Base-by-base conservation (phyloP, 2,329 filamentous ascomycete species). In the Pseudogymnoascus sp. region DNA sequence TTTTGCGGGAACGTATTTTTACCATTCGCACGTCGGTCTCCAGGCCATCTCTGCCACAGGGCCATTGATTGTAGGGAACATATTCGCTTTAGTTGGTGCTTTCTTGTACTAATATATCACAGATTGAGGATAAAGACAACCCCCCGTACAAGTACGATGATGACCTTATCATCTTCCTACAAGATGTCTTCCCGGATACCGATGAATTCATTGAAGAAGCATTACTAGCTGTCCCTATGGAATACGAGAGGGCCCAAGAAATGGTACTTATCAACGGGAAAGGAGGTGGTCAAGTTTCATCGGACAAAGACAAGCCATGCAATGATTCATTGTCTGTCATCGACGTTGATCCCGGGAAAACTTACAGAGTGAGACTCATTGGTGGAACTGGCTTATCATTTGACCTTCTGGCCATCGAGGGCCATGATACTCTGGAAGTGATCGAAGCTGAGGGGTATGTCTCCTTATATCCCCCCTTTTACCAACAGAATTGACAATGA, bases 311-410 rank as follows among this genome's bases (percentile, higher is more conserved):
- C 16, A 33, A 16, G 11, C 2, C 3, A 2, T 56, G 50, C 28
- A 19, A 46, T n/a, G 62, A 75, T 82, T 2, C 4, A 2, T 6
- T 56, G 12, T 76, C 79, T 4, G 75, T 84, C 3, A 82, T 89
- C 64, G 77, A 82, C 5, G 82, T 89, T 7, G 75, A 86, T 38
- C 83, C 86, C 0, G 81, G 77, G 10, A 84, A 80, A 70, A 84
- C 81, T 0, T 89, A 89, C 68, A 79, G 85, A 1, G 73, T 89
- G 61, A 79, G 87, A 8, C 83, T 86, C 68, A 80, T 89, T 46
- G 84, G 84, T 3, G 78, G 72, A 0, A 82, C 80, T 0, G 82
- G 82, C 0, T 74, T 88, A 16, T 84, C 82, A 0, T 77, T 83
- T 65, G 73, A 81, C 3, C 78, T 79, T 1, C 67, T 86, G 2